Percentiles rank a stretch among this genome's conserved stretches.
Evolutionary conservation across 371 early-diverging fungal species (phyloP).

Genomic region (Rhizopus delemar): DNA sequence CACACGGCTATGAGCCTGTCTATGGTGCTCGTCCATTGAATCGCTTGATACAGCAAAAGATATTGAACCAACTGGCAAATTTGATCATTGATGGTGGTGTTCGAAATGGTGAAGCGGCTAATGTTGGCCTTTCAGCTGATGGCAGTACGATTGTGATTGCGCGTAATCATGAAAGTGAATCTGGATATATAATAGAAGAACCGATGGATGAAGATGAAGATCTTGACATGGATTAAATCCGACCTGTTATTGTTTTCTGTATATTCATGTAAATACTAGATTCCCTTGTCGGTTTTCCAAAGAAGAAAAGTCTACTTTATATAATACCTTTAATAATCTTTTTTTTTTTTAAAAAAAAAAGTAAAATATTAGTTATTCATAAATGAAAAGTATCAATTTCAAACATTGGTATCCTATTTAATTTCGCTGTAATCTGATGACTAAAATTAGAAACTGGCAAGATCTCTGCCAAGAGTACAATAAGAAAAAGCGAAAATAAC

Average conservation of each 20-base stretch:
- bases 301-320: no score
- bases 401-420: no score
- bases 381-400: no score
- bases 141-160: constrained; percentile 30
- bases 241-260: background rate
- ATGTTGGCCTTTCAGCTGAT: constrained; percentile 39
- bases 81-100: constrained; percentile 78
- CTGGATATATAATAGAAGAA: constrained; percentile 42
- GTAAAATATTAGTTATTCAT: no score
- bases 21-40: constrained; percentile 89
- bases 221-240: constrained; percentile 35
- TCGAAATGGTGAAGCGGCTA: constrained; percentile 63
- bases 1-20: constrained; percentile 78
- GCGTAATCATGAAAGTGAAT: constrained; percentile 52
- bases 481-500: no score
- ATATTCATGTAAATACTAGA: background rate
- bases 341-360: no score
- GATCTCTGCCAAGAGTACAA: no score
- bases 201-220: constrained; percentile 49
- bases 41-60: constrained; percentile 76
- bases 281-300: no score
- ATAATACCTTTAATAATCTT: no score
- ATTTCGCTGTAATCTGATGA: no score
- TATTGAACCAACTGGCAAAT: constrained; percentile 81
- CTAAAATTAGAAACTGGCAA: no score